Evolutionary conservation across 306 rosid species (phyloP).

Genomic region (Mucuna pruriens): DNA sequence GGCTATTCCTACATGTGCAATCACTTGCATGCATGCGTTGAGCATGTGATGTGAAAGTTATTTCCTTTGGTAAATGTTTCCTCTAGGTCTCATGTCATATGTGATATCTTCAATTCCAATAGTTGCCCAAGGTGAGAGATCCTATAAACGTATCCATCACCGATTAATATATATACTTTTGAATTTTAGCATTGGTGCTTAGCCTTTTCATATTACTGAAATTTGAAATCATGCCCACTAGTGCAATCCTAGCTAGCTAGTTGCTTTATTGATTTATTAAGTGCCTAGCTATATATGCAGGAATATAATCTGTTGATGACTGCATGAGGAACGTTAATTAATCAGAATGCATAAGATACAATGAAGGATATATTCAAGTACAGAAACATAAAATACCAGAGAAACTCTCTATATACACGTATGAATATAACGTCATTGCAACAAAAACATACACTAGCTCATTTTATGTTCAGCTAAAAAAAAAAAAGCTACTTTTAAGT

Average conservation of each 20-base stretch:
- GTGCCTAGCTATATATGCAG: background rate
- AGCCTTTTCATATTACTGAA: background rate
- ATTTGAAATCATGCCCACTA: background rate
- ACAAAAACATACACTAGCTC: background rate
- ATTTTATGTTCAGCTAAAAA: background rate
- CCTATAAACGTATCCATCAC: background rate
- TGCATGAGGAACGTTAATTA: background rate
- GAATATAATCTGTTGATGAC: background rate
- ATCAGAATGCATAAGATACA: background rate
- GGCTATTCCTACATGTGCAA: background rate
- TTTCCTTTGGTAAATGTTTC: background rate
- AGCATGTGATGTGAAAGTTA: background rate
- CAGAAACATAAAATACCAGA: constrained; percentile 2
- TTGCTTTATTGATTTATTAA: background rate
- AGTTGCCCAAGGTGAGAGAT: background rate
- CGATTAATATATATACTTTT: background rate
- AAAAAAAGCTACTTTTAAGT: background rate
- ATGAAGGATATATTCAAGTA: background rate
- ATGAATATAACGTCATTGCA: background rate
- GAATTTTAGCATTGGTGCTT: background rate
- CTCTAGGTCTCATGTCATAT: background rate
- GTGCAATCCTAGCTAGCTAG: background rate
- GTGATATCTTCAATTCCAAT: background rate
- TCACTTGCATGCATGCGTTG: constrained; percentile 1
- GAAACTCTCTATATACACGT: background rate